Conservation (phyloP, 1,284 basidiomycete genomes). For the Tilletiopsis washingtonensis region DNA sequence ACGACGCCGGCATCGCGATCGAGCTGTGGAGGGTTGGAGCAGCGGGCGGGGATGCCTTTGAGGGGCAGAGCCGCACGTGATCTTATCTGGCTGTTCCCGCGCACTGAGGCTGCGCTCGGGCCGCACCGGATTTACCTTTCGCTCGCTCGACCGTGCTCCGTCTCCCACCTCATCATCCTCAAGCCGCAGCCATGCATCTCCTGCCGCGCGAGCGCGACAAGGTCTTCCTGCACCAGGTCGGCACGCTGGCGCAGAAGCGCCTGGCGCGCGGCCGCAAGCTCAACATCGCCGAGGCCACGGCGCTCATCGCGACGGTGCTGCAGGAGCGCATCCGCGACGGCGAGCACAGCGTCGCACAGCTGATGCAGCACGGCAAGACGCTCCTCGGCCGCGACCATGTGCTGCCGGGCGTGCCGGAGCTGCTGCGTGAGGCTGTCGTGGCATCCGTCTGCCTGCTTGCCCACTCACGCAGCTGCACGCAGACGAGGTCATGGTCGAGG, state of each 20-base stretch:
- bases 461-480: too few relatives aligned
- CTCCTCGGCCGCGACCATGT: constrained; percentile 84
- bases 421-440: too few relatives aligned
- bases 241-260: constrained; percentile 76
- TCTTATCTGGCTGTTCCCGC: too few relatives aligned
- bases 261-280: constrained; percentile 80
- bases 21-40: too few relatives aligned
- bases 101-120: too few relatives aligned
- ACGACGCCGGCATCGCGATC: too few relatives aligned
- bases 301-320: constrained; percentile 76
- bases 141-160: too few relatives aligned
- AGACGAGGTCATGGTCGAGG: constrained; percentile 47
- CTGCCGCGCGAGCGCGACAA: constrained; percentile 44
- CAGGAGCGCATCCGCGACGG: constrained; percentile 97
- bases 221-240: constrained; percentile 36
- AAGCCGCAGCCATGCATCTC: constrained; percentile 45
- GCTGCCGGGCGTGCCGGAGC: constrained; percentile 56
- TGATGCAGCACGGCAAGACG: constrained; percentile 69
- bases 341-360: constrained; percentile 69
- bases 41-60: too few relatives aligned
- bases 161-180: too few relatives aligned
- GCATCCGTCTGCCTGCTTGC: constrained; percentile 61
- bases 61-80: too few relatives aligned
- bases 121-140: too few relatives aligned
- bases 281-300: constrained; percentile 79